Conservation (phyloP, 208 protist genomes). For the Trypanosoma cruzi region DNA sequence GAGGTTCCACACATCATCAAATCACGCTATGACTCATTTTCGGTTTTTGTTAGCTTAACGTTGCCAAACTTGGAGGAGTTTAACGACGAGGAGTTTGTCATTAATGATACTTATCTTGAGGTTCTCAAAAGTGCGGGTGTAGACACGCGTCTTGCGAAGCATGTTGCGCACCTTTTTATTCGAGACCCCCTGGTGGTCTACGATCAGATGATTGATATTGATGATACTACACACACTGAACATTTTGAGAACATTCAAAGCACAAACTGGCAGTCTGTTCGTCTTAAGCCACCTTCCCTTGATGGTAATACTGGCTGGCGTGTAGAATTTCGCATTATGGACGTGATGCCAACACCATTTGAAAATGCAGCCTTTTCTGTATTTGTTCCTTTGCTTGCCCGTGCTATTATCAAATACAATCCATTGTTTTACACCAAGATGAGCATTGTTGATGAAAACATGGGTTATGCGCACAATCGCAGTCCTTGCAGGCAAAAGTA, state of each 20-base stretch:
- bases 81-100: conserved; percentile 85
- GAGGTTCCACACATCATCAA: conserved; percentile 94
- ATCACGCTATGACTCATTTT: conserved; percentile 97
- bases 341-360: conserved; percentile 97
- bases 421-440: conserved; percentile 97
- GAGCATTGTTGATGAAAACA: conserved; percentile 97
- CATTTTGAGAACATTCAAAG: conserved; percentile 99
- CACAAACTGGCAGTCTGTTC: conserved; percentile 98
- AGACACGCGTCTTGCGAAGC: conserved; percentile 93
- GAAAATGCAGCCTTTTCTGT: conserved; percentile 98
- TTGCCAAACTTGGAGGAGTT: conserved; percentile 72
- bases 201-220: conserved; percentile 92
- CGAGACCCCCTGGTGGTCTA: conserved; percentile 98
- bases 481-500: conserved; percentile 93
- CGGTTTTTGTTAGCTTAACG: conserved; percentile 88
- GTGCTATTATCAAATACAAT: conserved; percentile 95
- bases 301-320: conserved; percentile 94
- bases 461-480: conserved; percentile 92
- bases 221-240: conserved; percentile 93
- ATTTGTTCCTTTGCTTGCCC: conserved; percentile 95
- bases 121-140: conserved; percentile 83
- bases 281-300: conserved; percentile 94
- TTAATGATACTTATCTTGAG: conserved; percentile 86
- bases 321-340: conserved; percentile 97
- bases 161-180: conserved; percentile 98